Conservation (phyloP, 176 grass and related monocot genomes). For the sorghum (Sorghum bicolor) region Sorghum_bicolor_NCBIv3 NC_012873.2:60760001-60760500, state of each 20-base stretch:
- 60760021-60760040: constrained; percentile 77
- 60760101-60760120: constrained; percentile 74
- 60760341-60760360: neutral
- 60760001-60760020: constrained; percentile 72
- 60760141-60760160: constrained; percentile 74
- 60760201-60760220: constrained; percentile 87
- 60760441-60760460: neutral
- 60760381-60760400: neutral
- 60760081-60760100: constrained; percentile 82
- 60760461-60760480: neutral
- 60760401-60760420: neutral
- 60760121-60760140: constrained; percentile 44
- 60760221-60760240: constrained; percentile 77
- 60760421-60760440: neutral
- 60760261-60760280: neutral
- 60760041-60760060: constrained; percentile 68
- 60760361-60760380: neutral
- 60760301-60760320: neutral
- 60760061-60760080: constrained; percentile 91
- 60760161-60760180: constrained; percentile 73
- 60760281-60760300: neutral
- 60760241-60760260: constrained; percentile 82
- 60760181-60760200: constrained; percentile 93
- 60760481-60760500: neutral
- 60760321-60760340: neutral